Base-by-base conservation (phyloP, 1,284 basidiomycete species). In the Apiotrichum akiyoshidainum region DNA sequence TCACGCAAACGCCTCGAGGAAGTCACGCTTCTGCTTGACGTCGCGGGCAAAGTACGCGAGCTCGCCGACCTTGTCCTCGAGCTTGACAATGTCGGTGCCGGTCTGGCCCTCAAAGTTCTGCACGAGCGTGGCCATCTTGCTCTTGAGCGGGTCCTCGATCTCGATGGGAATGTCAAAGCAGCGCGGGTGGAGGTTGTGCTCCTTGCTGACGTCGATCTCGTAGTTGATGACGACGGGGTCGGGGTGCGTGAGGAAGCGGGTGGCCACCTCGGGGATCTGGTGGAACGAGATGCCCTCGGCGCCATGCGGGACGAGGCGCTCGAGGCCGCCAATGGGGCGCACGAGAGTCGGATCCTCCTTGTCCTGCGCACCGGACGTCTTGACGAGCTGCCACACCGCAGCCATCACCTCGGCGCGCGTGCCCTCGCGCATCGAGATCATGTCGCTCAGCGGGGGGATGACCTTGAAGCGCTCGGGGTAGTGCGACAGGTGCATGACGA, bases 381-480 rank as follows among this genome's bases (percentile, higher is more conserved):
- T 95, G 78, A 97, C 89, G 68, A 96, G 93, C 68, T 88, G 89
- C 94, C 94, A 98, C 12, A 98, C 75, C 0, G 89, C 85, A 58
- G 90, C 86, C 42, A 97, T 84, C 19, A 92, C 84, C 13, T 88
- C 90, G 13, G 88, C 81, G 26, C 91, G 84, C 41, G 90, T 92
- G 41, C 91, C 92, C 73, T 97, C 90, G 63, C 88, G 87, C 68
- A 95, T 82, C 22, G 86, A 87, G 42, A 98, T 81, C 34, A 95
- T 76, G 46, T 81, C 82, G 0, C 83, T 86, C 81, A 99, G 82
- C 45, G 92, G 89, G 0, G 88, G 84, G 6, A 85, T 79, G 16
- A 97, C 82, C 70, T 88, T 90, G 80, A 85, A 95, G 59, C 90
- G 87, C 61, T 94, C 89, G 0, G 93, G 93, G 52, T 84, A 86